phyloP scores from a whole-genome alignment of 2,329 filamentous ascomycete species.

The Colletotrichum tabaci region DNA sequence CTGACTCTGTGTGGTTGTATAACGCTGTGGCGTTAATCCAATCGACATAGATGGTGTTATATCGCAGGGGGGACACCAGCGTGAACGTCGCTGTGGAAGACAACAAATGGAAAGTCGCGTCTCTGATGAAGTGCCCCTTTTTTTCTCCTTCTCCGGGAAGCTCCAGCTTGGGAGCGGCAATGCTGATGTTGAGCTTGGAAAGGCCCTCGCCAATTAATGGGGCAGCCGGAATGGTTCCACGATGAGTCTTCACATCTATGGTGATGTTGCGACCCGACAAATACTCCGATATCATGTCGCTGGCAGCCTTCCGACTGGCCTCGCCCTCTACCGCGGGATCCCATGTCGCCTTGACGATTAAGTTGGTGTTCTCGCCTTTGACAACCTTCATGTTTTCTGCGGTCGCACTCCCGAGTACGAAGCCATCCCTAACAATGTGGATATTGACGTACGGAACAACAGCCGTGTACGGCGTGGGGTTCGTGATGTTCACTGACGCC shows the following conservation, averaged over 20 bases:
- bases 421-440: conserved; percentile 80
- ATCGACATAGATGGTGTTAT: conserved; percentile 83
- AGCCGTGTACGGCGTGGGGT: conserved; percentile 90
- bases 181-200: conserved; percentile 77
- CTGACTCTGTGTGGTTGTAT: conserved; percentile 83
- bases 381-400: conserved; percentile 74
- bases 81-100: conserved; percentile 90
- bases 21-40: conserved; percentile 87
- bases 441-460: conserved; percentile 85
- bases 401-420: conserved; percentile 81
- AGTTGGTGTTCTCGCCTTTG: conserved; percentile 79
- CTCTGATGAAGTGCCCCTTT: conserved; percentile 81
- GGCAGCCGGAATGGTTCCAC: conserved; percentile 79
- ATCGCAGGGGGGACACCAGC: conserved; percentile 82
- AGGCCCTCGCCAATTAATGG: conserved; percentile 82
- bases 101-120: conserved; percentile 88
- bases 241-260: conserved; percentile 80
- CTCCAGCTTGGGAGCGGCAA: conserved; percentile 79
- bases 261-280: conserved; percentile 90
- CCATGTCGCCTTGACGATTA: conserved; percentile 81
- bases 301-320: conserved; percentile 73
- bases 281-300: conserved; percentile 85
- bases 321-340: conserved; percentile 77
- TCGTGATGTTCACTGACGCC: conserved; percentile 85
- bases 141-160: conserved; percentile 67